Base-by-base conservation (phyloP, 306 rosid genomes). In the Fragaria iinumae region DNA sequence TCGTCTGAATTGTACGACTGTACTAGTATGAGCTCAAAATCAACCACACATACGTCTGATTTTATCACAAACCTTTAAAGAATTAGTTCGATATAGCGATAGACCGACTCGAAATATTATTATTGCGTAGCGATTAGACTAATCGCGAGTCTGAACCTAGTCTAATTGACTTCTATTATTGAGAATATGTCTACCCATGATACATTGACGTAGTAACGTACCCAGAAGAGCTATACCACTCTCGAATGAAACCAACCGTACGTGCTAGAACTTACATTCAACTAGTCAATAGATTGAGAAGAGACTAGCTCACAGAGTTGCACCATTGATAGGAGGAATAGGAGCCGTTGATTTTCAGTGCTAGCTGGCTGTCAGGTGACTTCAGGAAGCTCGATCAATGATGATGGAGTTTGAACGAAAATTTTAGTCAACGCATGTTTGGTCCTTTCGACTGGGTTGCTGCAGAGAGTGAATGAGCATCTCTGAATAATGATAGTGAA, bases 361-460 rank as follows among this genome's bases (percentile, higher is more conserved):
- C 63, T 56, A 56, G 63, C 63, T 56, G 32, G 59, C 59, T 18
- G 2, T 29, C 32, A 3, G 21, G 63, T 21, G 63, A 21, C 59
- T 20, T 8, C 7, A 10, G 63, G 34, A 4, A 56, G 32, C 63
- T 18, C 11, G 59, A 53, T 55, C 29, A 55, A 52, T 59, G 74
- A 43, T 59, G 74, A 38, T 60, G 55, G 34, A 50, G 77, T 72
- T 72, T 79, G 82, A 79, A 79, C 13, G 57, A 29, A 43, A 72
- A 39, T 17, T 72, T 49, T 49, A 64, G 82, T 72, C 82, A 79
- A 79, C 60, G 73, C 38, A 63, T 72, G 82, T 65, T 64, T 72
- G 77, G 77, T 79, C 77, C 65, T 65, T 49, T 79, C 73, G 48
- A 18, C 63, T 45, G 29, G 44, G 47, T 64, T 67, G 59, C 53